These are phyloP conservation scores for Fusarium mangiferae DNA, from an alignment of 2,329 filamentous ascomycete genomes.

Conservation along the genomic window DNA sequence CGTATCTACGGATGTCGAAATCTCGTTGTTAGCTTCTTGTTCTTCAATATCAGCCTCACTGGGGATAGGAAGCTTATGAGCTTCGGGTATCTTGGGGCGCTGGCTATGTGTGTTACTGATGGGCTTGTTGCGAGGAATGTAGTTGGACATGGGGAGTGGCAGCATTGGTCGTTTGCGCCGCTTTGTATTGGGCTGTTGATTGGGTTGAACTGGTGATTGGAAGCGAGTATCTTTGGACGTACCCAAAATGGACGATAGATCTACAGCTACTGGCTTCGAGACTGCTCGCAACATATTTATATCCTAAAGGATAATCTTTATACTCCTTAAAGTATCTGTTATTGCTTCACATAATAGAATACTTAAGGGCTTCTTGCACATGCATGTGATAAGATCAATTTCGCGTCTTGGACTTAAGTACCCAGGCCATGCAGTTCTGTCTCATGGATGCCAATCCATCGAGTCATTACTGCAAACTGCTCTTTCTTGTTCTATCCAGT, in stretches of 20 bases:
- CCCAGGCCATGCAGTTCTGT: fast-evolving
- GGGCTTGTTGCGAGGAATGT: constrained; percentile 4
- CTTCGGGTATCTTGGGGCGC: neutral
- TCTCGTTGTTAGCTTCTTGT: neutral
- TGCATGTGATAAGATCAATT: neutral
- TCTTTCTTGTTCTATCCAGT: no score
- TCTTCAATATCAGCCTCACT: neutral
- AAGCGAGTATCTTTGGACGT: fast-evolving
- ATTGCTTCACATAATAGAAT: no score
- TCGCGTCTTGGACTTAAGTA: no score
- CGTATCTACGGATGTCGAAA: constrained; percentile 15
- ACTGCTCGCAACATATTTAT: fast-evolving
- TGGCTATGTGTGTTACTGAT: constrained; percentile 4
- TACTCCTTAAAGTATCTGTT: fast-evolving
- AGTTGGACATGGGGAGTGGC: constrained; percentile 8
- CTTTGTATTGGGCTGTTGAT: neutral
- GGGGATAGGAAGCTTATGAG: neutral
- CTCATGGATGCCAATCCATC: neutral
- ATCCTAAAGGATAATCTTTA: fast-evolving
- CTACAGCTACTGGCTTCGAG: neutral
- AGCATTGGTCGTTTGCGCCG: constrained; percentile 5
- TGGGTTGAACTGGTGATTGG: neutral
- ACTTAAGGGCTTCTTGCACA: fast-evolving
- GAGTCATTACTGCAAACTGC: neutral
- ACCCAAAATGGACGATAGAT: neutral